These are phyloP conservation scores for Diplodia scrobiculata DNA, from an alignment of 2,329 filamentous ascomycete genomes.

Conservation along the genomic window DNA sequence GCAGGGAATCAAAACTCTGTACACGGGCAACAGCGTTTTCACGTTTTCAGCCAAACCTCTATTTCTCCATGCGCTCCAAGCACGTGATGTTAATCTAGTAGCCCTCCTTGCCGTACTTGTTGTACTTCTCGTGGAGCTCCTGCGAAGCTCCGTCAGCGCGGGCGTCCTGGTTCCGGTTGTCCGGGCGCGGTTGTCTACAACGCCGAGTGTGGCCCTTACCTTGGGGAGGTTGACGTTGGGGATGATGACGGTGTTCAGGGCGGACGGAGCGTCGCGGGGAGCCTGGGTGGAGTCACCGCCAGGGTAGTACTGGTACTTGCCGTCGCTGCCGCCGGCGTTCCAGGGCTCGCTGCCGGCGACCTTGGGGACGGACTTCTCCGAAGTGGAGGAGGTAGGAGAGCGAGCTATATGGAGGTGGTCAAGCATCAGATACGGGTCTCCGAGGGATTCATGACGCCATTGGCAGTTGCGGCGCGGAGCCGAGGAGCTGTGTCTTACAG, in stretches of 20 bases:
- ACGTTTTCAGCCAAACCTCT: conserved; percentile 15
- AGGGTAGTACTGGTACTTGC: conserved; percentile 69
- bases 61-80: background rate
- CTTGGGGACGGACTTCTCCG: conserved; percentile 75
- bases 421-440: background rate
- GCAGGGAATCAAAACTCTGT: conserved; percentile 28
- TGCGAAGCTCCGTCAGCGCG: conserved; percentile 43
- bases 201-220: conserved; percentile 39
- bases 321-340: conserved; percentile 63
- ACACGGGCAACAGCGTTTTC: conserved; percentile 13
- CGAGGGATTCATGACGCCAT: conserved; percentile 10
- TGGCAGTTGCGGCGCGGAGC: conserved; percentile 3
- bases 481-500: conserved; percentile 54
- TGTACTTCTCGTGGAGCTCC: conserved; percentile 94
- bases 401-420: conserved; percentile 59
- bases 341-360: conserved; percentile 83
- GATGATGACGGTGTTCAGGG: conserved; percentile 90
- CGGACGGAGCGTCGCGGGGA: conserved; percentile 88
- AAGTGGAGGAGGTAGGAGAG: conserved; percentile 81
- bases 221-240: conserved; percentile 91
- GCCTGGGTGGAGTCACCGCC: conserved; percentile 75
- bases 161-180: background rate
- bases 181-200: background rate
- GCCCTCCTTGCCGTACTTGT: conserved; percentile 99
- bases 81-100: conserved; percentile 52